phyloP scores from a whole-genome alignment of 1,284 basidiomycete genomes.

The Microbotryum scabiosae region DNA sequence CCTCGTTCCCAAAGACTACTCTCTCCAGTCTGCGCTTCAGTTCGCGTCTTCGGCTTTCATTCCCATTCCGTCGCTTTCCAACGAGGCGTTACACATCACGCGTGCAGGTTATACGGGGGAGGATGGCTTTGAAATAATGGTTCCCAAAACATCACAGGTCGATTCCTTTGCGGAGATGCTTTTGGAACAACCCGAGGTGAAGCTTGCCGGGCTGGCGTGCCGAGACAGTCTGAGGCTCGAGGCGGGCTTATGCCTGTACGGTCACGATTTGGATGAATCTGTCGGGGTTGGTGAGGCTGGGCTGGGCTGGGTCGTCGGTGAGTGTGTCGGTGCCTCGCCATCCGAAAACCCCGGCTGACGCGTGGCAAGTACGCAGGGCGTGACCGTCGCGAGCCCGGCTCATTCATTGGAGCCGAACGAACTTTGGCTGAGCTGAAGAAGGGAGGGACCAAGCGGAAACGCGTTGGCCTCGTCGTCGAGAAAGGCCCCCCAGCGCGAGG shows the following conservation, averaged over 20 bases:
- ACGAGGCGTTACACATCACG: constrained; percentile 66
- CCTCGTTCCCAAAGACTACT: constrained; percentile 53
- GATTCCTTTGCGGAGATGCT: constrained; percentile 18
- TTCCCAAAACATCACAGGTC: constrained; percentile 3
- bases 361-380: constrained; percentile 51
- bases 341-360: not conserved
- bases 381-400: constrained; percentile 55
- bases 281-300: constrained; percentile 76
- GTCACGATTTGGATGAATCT: constrained; percentile 81
- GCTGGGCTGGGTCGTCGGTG: constrained; percentile 84
- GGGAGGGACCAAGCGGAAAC: constrained; percentile 59
- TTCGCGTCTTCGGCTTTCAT: constrained; percentile 74
- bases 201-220: constrained; percentile 83
- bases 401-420: constrained; percentile 76
- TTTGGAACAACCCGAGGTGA: constrained; percentile 50
- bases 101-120: constrained; percentile 98
- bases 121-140: constrained; percentile 82
- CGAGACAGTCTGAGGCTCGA: constrained; percentile 88
- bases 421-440: constrained; percentile 73
- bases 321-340: constrained; percentile 28
- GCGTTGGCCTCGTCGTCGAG: constrained; percentile 70
- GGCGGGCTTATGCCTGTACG: constrained; percentile 97
- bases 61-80: constrained; percentile 58
- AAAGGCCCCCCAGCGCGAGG: constrained; percentile 74
- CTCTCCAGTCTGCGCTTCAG: constrained; percentile 58